These are phyloP conservation scores for Trichophyton equinum DNA, from an alignment of 2,329 filamentous ascomycete genomes.

Conservation along the genomic window DNA sequence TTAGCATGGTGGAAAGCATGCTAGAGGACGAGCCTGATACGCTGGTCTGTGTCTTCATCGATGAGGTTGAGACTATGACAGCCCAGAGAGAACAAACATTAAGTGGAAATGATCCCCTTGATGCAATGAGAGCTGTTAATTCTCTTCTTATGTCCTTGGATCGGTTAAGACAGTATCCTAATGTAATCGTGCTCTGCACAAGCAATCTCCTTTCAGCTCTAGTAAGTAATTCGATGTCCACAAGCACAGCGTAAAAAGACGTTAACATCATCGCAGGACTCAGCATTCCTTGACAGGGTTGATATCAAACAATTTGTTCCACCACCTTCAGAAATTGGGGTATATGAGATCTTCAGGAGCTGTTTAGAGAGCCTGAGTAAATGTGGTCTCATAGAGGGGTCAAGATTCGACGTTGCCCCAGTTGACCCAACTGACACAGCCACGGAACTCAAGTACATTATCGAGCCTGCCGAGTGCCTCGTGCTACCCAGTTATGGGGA, in stretches of 20 bases:
- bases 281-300: slow-evolving; percentile 39
- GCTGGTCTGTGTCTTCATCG: slow-evolving; percentile 37
- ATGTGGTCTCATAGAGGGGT: slow-evolving; percentile 24
- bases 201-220: slow-evolving; percentile 37
- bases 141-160: slow-evolving; percentile 39
- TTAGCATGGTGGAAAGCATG: slow-evolving; percentile 29
- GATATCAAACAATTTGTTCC: slow-evolving; percentile 37
- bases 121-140: slow-evolving; percentile 39
- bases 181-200: slow-evolving; percentile 40
- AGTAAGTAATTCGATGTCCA: slow-evolving; percentile 16
- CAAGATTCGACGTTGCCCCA: slow-evolving; percentile 19
- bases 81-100: slow-evolving; percentile 31
- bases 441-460: slow-evolving; percentile 21
- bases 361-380: slow-evolving; percentile 36
- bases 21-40: slow-evolving; percentile 28
- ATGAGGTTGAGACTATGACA: slow-evolving; percentile 41
- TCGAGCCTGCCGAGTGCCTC: slow-evolving; percentile 15
- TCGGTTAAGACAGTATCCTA: slow-evolving; percentile 29
- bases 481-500: slow-evolving; percentile 20
- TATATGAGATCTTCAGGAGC: slow-evolving; percentile 39
- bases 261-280: slow-evolving; percentile 20
- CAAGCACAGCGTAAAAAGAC: background rate
- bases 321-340: slow-evolving; percentile 26
- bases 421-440: slow-evolving; percentile 16
- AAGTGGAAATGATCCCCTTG: slow-evolving; percentile 32